These are phyloP conservation scores for Alnus rubra DNA, from an alignment of 306 rosid genomes.

Conservation along the genomic window DNA sequence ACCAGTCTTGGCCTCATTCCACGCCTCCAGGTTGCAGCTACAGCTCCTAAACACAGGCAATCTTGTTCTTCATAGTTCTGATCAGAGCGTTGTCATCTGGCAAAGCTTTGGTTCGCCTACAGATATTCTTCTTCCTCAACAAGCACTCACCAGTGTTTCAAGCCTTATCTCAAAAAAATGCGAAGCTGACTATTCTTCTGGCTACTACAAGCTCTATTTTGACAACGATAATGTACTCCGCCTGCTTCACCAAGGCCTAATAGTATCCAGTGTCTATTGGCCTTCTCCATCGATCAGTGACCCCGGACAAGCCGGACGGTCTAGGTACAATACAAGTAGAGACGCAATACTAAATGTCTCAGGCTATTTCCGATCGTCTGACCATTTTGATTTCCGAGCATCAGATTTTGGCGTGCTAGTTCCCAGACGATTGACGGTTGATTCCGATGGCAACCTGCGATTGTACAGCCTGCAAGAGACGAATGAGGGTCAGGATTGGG, in stretches of 20 bases:
- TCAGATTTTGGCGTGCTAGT: neutral
- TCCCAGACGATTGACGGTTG: constrained; percentile 26
- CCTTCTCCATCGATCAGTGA: constrained; percentile 20
- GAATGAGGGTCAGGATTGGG: constrained; percentile 36
- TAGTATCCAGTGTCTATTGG: constrained; percentile 37
- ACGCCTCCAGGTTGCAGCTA: constrained; percentile 1
- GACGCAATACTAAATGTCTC: constrained; percentile 21
- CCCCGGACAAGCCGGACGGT: constrained; percentile 19
- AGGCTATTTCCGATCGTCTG: constrained; percentile 39
- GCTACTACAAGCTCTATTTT: constrained; percentile 42
- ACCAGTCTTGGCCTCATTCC: neutral
- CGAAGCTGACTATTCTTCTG: constrained; percentile 35
- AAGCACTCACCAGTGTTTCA: constrained; percentile 28
- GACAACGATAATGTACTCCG: constrained; percentile 45
- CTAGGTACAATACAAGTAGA: constrained; percentile 35
- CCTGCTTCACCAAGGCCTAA: constrained; percentile 25
- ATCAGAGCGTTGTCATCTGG: constrained; percentile 36
- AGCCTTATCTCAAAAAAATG: constrained; percentile 34
- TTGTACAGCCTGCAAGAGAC: constrained; percentile 38
- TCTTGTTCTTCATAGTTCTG: constrained; percentile 30
- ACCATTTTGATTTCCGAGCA: constrained; percentile 1
- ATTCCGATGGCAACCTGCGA: constrained; percentile 41
- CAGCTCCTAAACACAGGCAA: constrained; percentile 45
- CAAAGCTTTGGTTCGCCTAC: constrained; percentile 55
- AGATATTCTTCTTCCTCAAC: constrained; percentile 52